These are phyloP conservation scores for Clonostachys sp. DNA, from an alignment of 2,329 filamentous ascomycete genomes.

Conservation along the genomic window DNA sequence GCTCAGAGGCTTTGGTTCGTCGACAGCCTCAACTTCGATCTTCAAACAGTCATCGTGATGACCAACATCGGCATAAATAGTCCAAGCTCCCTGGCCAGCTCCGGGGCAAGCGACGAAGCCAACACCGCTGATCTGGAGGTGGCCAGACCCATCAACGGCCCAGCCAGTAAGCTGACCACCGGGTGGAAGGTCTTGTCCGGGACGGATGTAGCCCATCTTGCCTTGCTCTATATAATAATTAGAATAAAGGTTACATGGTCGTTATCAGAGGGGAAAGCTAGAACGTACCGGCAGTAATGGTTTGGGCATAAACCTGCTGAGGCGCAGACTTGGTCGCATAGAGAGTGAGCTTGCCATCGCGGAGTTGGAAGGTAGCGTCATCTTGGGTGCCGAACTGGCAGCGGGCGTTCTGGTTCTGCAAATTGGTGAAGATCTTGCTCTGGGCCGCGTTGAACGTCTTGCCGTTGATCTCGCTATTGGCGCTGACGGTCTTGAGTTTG, in stretches of 20 bases:
- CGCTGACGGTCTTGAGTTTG: no score
- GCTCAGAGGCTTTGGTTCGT: not conserved
- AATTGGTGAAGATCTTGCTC: conserved; percentile 36
- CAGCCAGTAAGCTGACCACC: conserved; percentile 43
- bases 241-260: no score
- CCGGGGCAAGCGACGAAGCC: not conserved
- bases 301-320: conserved; percentile 49
- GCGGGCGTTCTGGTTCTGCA: conserved; percentile 37
- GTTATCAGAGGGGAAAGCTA: no score
- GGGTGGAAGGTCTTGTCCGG: conserved; percentile 25
- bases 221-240: conserved; percentile 37
- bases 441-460: conserved; percentile 32
- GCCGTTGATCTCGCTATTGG: no score
- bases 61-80: not conserved
- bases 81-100: not conserved
- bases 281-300: conserved; percentile 50
- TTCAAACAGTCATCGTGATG: not conserved
- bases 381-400: conserved; percentile 26
- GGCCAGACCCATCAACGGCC: conserved; percentile 29
- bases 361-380: not conserved
- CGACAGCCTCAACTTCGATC: not conserved
- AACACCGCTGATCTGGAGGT: not conserved
- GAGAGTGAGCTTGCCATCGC: conserved; percentile 39
- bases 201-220: conserved; percentile 45
- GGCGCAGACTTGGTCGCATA: conserved; percentile 31